Conservation (phyloP, 768 basidiomycete genomes). For the Hypholoma sublateritium region DNA sequence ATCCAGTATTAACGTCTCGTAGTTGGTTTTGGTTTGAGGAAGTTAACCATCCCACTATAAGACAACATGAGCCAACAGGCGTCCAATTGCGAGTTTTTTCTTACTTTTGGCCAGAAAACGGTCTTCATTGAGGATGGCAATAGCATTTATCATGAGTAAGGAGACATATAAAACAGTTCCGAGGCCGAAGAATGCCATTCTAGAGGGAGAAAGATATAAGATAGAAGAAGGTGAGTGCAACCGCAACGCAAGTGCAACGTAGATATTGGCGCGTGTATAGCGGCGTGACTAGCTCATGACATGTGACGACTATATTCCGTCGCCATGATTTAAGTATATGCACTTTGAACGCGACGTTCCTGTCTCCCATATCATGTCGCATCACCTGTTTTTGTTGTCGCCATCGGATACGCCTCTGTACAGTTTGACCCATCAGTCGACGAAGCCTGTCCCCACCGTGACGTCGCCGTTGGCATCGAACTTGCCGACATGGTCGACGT, state of each 20-base stretch:
- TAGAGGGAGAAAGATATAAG: slow-evolving; percentile 1
- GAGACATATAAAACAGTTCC: slow-evolving; percentile 83
- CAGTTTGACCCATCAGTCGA: slow-evolving; percentile 79
- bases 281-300: background rate
- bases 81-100: slow-evolving; percentile 26
- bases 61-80: slow-evolving; percentile 16
- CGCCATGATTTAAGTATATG: slow-evolving; percentile 1
- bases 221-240: background rate
- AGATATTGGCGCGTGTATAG: slow-evolving; percentile 2
- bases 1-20: slow-evolving; percentile 54
- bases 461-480: slow-evolving; percentile 77
- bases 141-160: slow-evolving; percentile 88
- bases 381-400: slow-evolving; percentile 83
- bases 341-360: background rate
- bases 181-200: slow-evolving; percentile 63
- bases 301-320: background rate
- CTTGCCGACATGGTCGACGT: slow-evolving; percentile 87
- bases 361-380: slow-evolving; percentile 57
- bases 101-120: slow-evolving; percentile 90
- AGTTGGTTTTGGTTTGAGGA: slow-evolving; percentile 65
- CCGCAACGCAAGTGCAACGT: background rate
- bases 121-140: slow-evolving; percentile 95
- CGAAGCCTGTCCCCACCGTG: slow-evolving; percentile 60
- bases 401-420: slow-evolving; percentile 88
- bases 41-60: slow-evolving; percentile 83